These are phyloP conservation scores for Ustilago tritici DNA, from an alignment of 1,284 basidiomycete genomes.

Conservation along the genomic window DNA sequence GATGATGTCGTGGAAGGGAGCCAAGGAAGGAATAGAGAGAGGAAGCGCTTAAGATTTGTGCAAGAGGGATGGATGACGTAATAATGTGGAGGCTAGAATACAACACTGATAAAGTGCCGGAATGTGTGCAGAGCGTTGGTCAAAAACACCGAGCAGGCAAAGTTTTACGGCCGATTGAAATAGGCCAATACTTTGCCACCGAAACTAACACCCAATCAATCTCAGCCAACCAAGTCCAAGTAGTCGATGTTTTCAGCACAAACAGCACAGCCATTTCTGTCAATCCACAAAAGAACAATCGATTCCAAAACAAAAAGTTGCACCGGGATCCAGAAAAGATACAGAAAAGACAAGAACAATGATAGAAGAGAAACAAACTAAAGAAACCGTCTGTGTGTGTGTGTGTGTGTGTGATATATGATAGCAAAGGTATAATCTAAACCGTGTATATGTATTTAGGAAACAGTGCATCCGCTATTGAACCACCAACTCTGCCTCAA, in stretches of 20 bases:
- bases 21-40: too few relatives aligned
- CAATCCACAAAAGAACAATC: not conserved
- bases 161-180: not conserved
- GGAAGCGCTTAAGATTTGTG: too few relatives aligned
- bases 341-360: not conserved
- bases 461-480: slow-evolving; percentile 69
- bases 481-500: slow-evolving; percentile 72
- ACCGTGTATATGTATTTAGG: slow-evolving; percentile 10
- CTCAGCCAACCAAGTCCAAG: too few relatives aligned
- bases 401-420: not conserved
- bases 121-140: not conserved
- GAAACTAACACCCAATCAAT: too few relatives aligned
- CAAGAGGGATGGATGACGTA: not conserved
- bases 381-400: not conserved
- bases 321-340: not conserved
- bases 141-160: not conserved
- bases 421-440: not conserved
- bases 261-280: not conserved
- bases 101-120: not conserved
- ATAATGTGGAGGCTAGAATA: not conserved
- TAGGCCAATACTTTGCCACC: too few relatives aligned
- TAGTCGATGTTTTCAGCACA: not conserved
- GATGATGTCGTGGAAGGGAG: not conserved
- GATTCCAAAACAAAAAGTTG: not conserved
- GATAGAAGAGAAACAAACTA: not conserved